phyloP scores from a whole-genome alignment of 805 yeast species.

The Pichia phayaonensis region DNA sequence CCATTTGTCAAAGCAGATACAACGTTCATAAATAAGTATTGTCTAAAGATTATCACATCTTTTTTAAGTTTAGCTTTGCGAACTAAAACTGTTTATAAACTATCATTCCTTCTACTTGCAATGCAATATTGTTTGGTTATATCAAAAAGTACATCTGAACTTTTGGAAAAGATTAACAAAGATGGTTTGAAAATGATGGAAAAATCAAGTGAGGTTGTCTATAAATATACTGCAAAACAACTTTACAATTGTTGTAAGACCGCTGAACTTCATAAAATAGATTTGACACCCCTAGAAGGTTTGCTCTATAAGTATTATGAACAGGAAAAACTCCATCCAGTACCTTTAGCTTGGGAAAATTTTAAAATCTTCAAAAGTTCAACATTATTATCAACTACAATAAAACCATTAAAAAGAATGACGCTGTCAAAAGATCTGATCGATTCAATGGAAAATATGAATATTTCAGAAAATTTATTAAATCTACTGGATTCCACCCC shows the following conservation, averaged over 20 bases:
- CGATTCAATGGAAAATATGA: background rate
- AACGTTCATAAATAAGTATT: background rate
- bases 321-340: background rate
- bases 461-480: background rate
- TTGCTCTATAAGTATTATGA: background rate
- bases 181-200: conserved; percentile 12
- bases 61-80: conserved; percentile 9
- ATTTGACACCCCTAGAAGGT: background rate
- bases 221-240: conserved; percentile 7
- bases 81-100: conserved; percentile 13
- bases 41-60: background rate
- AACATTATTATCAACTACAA: background rate
- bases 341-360: background rate
- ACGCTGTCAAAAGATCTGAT: background rate
- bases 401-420: background rate
- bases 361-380: background rate
- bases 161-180: conserved; percentile 1
- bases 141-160: background rate
- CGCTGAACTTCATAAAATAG: background rate
- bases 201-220: conserved; percentile 7
- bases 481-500: background rate
- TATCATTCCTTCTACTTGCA: conserved; percentile 11
- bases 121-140: conserved; percentile 9
- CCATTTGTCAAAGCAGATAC: background rate
- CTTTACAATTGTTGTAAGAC: background rate